Evolutionary conservation across 768 basidiomycete species (phyloP).

Genomic region (Ramaria rubella): DNA sequence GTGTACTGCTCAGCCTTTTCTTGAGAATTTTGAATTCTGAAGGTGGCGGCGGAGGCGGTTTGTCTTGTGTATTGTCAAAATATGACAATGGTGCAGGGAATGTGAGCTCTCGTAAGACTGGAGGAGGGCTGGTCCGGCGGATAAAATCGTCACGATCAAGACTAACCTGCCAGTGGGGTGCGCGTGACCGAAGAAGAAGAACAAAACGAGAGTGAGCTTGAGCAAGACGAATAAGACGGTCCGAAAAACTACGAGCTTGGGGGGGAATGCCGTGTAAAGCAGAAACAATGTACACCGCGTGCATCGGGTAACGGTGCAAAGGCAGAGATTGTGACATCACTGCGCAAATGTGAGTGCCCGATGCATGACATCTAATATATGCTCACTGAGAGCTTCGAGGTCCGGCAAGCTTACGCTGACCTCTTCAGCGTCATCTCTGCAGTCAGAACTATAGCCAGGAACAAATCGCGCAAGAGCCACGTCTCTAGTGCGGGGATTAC

Average conservation of each 20-base stretch:
- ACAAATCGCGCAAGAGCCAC: conserved; percentile 44
- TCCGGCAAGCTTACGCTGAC: conserved; percentile 52
- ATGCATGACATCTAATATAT: conserved; percentile 5
- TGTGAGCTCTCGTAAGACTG: conserved; percentile 47
- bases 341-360: conserved; percentile 20
- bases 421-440: conserved; percentile 30
- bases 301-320: conserved; percentile 65
- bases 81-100: conserved; percentile 73
- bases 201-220: conserved; percentile 70
- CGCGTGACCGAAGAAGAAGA: conserved; percentile 63
- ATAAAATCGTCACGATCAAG: conserved; percentile 39
- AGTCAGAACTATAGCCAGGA: conserved; percentile 48
- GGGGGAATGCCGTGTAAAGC: conserved; percentile 40
- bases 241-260: neutral
- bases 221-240: conserved; percentile 11
- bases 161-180: conserved; percentile 36
- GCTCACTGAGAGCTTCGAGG: conserved; percentile 59
- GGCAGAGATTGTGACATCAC: conserved; percentile 60
- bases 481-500: conserved; percentile 28
- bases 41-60: neutral
- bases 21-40: neutral
- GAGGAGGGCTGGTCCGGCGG: conserved; percentile 20
- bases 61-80: conserved; percentile 8
- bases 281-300: conserved; percentile 51
- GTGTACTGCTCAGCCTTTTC: neutral